A percentile compares a stretch with the other conserved stretches of the same genome.
phyloP scores from a whole-genome alignment of 306 rosid species.

The Sindora glabra region DNA sequence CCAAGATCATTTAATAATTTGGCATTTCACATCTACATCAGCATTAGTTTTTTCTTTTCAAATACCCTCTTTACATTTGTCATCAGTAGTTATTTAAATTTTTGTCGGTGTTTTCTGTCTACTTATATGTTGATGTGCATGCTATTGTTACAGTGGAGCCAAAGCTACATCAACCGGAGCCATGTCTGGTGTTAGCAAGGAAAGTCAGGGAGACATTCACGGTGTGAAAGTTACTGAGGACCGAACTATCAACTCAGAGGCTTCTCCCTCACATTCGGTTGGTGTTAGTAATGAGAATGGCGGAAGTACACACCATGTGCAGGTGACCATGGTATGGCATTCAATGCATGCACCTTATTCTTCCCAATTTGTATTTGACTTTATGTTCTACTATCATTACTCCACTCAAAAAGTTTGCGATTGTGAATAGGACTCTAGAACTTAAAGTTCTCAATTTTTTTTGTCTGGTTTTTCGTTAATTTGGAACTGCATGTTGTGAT shows the following conservation, averaged over 20 bases:
- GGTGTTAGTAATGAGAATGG: constrained; percentile 62
- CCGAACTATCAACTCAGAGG: constrained; percentile 30
- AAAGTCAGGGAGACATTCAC: constrained; percentile 39
- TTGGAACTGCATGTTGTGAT: constrained; percentile 3
- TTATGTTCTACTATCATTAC: no score
- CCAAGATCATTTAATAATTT: not conserved
- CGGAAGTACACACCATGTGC: constrained; percentile 47
- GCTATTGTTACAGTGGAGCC: constrained; percentile 37
- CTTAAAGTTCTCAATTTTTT: not conserved
- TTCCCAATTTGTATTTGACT: no score
- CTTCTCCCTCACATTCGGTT: constrained; percentile 50
- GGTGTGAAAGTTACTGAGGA: constrained; percentile 28
- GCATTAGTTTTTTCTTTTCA: not conserved
- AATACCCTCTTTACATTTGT: no score
- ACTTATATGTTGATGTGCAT: constrained; percentile 11
- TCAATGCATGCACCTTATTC: not conserved
- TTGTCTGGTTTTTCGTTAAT: not conserved
- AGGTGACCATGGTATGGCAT: constrained; percentile 37
- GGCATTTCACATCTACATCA: not conserved
- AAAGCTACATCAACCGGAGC: constrained; percentile 41
- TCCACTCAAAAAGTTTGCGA: not conserved
- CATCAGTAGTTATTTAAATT: not conserved
- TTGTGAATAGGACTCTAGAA: not conserved
- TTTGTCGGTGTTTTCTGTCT: not conserved
- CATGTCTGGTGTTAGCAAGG: constrained; percentile 35